Conservation (phyloP, 345 rosid species). For the Pugionium cornutum region DNA sequence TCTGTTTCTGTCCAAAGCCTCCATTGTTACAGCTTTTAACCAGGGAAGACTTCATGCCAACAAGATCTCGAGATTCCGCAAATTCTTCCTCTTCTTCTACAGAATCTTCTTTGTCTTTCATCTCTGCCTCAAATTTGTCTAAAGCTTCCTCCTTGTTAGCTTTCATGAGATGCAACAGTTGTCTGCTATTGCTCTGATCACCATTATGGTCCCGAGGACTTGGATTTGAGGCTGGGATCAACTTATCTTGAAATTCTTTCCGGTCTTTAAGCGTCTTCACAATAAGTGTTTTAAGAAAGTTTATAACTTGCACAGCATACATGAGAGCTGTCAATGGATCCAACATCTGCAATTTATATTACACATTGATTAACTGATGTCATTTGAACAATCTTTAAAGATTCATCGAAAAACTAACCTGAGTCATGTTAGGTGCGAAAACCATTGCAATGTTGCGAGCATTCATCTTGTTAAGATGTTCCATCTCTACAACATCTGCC, state of each 20-base stretch:
- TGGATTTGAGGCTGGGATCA: conserved; percentile 40
- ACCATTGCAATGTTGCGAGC: conserved; percentile 95
- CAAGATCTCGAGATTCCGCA: conserved; percentile 38
- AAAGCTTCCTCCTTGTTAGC: conserved; percentile 37
- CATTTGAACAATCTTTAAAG: conserved; percentile 8
- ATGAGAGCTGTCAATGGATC: conserved; percentile 97
- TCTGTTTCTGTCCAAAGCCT: conserved; percentile 37
- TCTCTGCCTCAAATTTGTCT: conserved; percentile 23
- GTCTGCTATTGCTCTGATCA: conserved; percentile 51
- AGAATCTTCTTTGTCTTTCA: conserved; percentile 43
- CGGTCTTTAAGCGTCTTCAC: conserved; percentile 65
- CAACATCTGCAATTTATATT: conserved; percentile 62
- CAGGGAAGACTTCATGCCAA: conserved; percentile 15
- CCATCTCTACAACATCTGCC: conserved; percentile 94
- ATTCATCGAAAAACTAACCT: conserved; percentile 50
- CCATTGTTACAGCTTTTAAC: conserved; percentile 40
- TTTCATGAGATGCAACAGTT: conserved; percentile 39
- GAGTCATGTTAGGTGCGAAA: conserved; percentile 99
- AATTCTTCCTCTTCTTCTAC: conserved; percentile 36
- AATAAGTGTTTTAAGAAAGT: conserved; percentile 81
- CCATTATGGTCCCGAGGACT: conserved; percentile 73
- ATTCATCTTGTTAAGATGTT: conserved; percentile 92
- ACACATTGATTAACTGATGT: conserved; percentile 3
- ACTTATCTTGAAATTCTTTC: conserved; percentile 54
- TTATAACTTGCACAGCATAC: conserved; percentile 98